These are phyloP conservation scores for Rhodosporidiobolus sp. DNA, from an alignment of 768 basidiomycete genomes.

Conservation along the genomic window DNA sequence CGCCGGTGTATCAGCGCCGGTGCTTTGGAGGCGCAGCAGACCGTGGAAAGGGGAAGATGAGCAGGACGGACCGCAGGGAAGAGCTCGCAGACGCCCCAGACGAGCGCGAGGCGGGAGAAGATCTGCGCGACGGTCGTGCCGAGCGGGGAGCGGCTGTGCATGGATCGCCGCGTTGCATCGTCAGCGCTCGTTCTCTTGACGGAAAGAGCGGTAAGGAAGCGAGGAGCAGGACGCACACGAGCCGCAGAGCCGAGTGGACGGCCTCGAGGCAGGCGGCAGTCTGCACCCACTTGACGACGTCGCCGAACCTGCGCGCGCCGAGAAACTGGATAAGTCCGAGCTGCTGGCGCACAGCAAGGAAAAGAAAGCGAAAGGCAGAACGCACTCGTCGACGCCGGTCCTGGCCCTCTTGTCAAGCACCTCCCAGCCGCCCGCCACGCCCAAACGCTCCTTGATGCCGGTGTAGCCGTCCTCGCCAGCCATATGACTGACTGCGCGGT, in stretches of 20 bases:
- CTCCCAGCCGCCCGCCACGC: slow-evolving; percentile 39
- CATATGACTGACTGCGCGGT: slow-evolving; percentile 46
- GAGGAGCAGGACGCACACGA: slow-evolving; percentile 65
- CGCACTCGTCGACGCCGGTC: slow-evolving; percentile 18
- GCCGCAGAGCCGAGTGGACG: slow-evolving; percentile 70
- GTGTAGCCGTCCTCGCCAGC: slow-evolving; percentile 47
- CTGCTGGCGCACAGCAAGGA: too few species aligned
- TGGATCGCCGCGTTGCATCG: not conserved
- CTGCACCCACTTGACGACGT: slow-evolving; percentile 67
- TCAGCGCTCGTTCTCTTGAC: slow-evolving; percentile 53
- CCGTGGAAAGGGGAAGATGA: not conserved
- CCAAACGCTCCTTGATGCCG: slow-evolving; percentile 7
- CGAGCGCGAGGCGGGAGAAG: slow-evolving; percentile 71
- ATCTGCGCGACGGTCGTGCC: slow-evolving; percentile 80
- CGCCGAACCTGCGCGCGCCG: slow-evolving; percentile 18
- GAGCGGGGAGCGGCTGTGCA: slow-evolving; percentile 68
- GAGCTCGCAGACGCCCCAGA: slow-evolving; percentile 75
- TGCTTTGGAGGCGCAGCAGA: not conserved
- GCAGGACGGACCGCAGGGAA: slow-evolving; percentile 59
- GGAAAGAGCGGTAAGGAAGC: slow-evolving; percentile 67
- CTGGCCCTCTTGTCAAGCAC: slow-evolving; percentile 44
- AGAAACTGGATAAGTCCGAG: too few species aligned
- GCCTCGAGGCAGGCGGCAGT: slow-evolving; percentile 79
- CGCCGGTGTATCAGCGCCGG: too few species aligned
- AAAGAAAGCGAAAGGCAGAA: not conserved